Evolutionary conservation across 129 eudicot genomes (phyloP), one percentile per base, ranked within the genome.

Genomic region (Flaveria trinervia): DNA sequence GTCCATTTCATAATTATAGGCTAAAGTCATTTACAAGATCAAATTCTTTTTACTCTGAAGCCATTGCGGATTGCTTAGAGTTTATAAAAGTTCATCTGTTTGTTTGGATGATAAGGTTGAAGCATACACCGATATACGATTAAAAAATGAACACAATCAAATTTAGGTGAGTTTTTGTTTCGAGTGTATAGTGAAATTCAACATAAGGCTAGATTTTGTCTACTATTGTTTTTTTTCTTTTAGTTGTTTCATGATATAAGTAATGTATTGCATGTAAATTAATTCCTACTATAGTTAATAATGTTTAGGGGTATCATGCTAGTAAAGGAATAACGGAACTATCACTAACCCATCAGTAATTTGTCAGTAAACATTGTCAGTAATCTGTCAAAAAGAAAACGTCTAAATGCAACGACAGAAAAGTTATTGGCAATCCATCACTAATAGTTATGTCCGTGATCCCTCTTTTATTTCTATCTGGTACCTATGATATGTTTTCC

Each of bases 41-140:
- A 8, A 89, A 93, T 85, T 93, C 98, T 23, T 90, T 93, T 70
- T 90, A 92, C 52, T 82, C 97, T 0, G 98, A 93, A 83, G 97
- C 97, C 55, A 93, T 90, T 78, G 97, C 91, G 0, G 98, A 93
- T 84, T 93, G 98, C 56, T 83, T 93, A 83, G 98, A 90, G 86
- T 93, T 88, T 26, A 93, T 93, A 74, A 93, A 87, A 84, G 96
- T 14, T 81, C 90, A 18, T 90, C 97, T 25, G 77, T 83, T 67
- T 86, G 89, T 22, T 60, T 70, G 13, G 89, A 86, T 66, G 92
- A 93, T 1, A 68, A 76, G 18, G 30, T 52, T 0, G 73, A 85
- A 11, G 54, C 64, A 65, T 65, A 77, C 77, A 30, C 55, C 41
- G 25, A 62, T 51, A 48, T 28, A 20, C 8, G 41, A 36, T 36